Evolutionary conservation across 345 rosid genomes (phyloP), one percentile per base, ranked within the genome.

Genomic region (Euphorbia peplus): DNA sequence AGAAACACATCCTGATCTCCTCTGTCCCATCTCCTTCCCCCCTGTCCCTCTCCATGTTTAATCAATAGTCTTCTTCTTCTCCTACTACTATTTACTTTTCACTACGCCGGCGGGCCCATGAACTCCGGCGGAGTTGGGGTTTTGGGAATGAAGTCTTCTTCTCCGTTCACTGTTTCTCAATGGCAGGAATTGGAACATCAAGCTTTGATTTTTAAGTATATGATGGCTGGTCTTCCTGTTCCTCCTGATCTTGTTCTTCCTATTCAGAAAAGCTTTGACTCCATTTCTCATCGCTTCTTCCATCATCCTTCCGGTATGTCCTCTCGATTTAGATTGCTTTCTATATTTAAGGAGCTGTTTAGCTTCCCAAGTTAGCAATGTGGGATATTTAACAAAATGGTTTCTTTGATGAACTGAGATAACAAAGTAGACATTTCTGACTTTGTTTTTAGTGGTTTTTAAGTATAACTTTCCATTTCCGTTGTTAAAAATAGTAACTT

Each of bases 101-200:
- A 14, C 8, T 30, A 15, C 37, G 37, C 4, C 37, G 6, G 37
- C 37, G 37, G 47, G 25, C 15, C 57, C 10, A 59, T 48, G 51
- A 21, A 46, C 21, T 46, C 59, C 16, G 39, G 37, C 28, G 50
- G 71, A 41, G 39, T 3, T 10, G 63, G 79, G 60, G 50, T 70
- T 60, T 53, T 69, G 72, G 56, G 74, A 60, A 79, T 72, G 81
- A 79, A 75, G 79, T 82, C 83, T 41, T n/a, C n/a, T n/a, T n/a
- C n/a, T n/a, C 84, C 86, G 11, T 84, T 84, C 70, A 84, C 88
- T 18, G 75, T 76, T 44, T 82, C 88, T 32, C 88, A 84, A 71
- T 82, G 84, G 82, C 88, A 80, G 72, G 88, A 84, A 72, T 81
- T 84, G 65, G 84, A 84, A 60, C 88, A 84, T 62, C 88, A 84